phyloP scores from a whole-genome alignment of 164 flowering plant genomes.

The Piper betle region DNA sequence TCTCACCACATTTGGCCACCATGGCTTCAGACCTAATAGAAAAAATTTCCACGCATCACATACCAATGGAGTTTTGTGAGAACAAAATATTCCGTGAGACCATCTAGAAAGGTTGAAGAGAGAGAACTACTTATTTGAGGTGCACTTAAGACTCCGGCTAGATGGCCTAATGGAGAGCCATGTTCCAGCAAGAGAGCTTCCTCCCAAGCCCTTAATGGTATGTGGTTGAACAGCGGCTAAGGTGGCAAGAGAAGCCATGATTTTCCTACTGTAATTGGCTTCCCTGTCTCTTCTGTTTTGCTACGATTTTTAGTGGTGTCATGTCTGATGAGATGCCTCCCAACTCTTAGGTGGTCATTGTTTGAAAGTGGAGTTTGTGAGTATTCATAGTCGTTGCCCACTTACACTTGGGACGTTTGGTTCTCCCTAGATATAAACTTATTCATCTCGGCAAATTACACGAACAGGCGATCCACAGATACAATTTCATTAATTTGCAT shows the following conservation, averaged over 20 bases:
- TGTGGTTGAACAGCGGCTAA: constrained; percentile 5
- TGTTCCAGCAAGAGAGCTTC: constrained; percentile 56
- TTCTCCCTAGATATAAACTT: not conserved
- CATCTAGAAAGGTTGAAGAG: not conserved
- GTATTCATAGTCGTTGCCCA: constrained; percentile 7
- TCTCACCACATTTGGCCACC: constrained; percentile 89
- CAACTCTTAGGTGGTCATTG: constrained; percentile 31
- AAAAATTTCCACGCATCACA: not conserved
- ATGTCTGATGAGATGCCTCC: not conserved
- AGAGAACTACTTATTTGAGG: constrained; percentile 21
- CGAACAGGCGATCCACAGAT: not conserved
- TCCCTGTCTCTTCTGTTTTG: not conserved
- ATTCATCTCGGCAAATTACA: not conserved
- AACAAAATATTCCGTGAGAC: not conserved
- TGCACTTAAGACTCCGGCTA: constrained; percentile 26
- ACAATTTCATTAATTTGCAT: too few species aligned
- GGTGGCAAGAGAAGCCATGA: constrained; percentile 2
- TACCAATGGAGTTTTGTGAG: not conserved
- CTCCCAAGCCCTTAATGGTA: constrained; percentile 51
- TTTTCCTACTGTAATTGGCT: not conserved
- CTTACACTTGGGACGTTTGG: constrained; percentile 28
- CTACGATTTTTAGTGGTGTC: not conserved
- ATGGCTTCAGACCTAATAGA: constrained; percentile 39
- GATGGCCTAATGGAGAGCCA: constrained; percentile 49
- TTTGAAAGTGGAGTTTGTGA: constrained; percentile 19